Evolutionary conservation across 192 early-diverging fungal species (phyloP).

Genomic region (Rhizophagus sp.): DNA sequence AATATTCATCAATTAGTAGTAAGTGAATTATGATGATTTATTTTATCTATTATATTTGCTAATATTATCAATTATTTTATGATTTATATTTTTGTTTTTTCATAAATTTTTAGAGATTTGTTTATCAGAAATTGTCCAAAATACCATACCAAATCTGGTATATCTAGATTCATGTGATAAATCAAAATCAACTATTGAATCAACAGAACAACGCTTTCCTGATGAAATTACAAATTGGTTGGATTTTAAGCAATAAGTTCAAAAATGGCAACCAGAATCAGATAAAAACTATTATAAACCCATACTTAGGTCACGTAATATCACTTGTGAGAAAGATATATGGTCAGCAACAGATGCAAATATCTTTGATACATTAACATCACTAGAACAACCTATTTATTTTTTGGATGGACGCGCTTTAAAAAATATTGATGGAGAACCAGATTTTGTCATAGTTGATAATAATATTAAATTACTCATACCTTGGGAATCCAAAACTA

Average conservation of each 20-base stretch:
- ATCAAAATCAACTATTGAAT: not conserved
- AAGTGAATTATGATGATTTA: too few species aligned
- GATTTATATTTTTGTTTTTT: too few species aligned
- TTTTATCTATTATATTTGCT: too few species aligned
- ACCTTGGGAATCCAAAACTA: not conserved
- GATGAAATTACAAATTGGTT: not conserved
- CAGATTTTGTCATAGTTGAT: not conserved
- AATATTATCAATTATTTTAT: too few species aligned
- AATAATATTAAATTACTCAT: not conserved
- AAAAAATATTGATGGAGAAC: not conserved
- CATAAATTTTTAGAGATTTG: not conserved
- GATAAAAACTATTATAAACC: not conserved
- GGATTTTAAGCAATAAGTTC: not conserved
- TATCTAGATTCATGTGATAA: not conserved
- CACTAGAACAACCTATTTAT: not conserved
- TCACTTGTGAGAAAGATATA: not conserved
- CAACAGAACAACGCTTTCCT: not conserved
- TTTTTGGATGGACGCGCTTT: not conserved
- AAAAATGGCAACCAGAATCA: not conserved
- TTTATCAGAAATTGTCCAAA: not conserved
- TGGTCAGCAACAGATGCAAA: not conserved
- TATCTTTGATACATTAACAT: not conserved
- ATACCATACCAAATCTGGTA: conserved; percentile 1
- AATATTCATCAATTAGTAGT: too few species aligned
- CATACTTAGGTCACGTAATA: not conserved